phyloP scores from a whole-genome alignment of 805 yeast genomes.

The Metschnikowia matae region DNA sequence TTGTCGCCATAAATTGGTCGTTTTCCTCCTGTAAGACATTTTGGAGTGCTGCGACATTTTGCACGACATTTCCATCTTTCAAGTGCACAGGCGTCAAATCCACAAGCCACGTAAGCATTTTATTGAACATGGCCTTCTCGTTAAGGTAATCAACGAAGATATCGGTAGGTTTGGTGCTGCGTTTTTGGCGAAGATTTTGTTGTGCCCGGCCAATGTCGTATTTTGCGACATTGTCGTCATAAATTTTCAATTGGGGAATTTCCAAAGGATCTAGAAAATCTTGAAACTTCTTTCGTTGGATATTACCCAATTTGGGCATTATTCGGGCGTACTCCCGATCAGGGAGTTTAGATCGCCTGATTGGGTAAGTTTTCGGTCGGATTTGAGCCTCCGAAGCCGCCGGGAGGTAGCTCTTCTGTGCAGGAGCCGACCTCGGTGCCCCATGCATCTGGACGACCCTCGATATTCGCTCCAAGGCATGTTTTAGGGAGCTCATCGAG shows the following conservation, averaged over 20 bases:
- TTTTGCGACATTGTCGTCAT: constrained; percentile 20
- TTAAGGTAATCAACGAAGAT: constrained; percentile 24
- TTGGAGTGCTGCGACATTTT: constrained; percentile 6
- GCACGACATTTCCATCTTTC: constrained; percentile 16
- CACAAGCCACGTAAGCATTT: constrained; percentile 31
- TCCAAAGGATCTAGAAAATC: constrained; percentile 34
- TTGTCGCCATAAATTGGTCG: constrained; percentile 10
- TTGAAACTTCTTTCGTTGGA: constrained; percentile 23
- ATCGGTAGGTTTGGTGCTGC: constrained; percentile 16
- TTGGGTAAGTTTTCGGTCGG: constrained; percentile 2
- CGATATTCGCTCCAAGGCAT: constrained; percentile 33
- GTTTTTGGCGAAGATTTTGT: constrained; percentile 24
- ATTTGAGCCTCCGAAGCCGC: neutral
- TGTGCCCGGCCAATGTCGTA: constrained; percentile 26
- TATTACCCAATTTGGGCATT: constrained; percentile 14
- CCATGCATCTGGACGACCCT: constrained; percentile 24
- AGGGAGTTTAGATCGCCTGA: constrained; percentile 8
- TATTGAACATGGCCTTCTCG: constrained; percentile 27
- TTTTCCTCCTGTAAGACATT: constrained; percentile 22
- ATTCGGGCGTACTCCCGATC: constrained; percentile 6
- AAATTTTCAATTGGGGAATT: constrained; percentile 31
- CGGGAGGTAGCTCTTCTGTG: neutral
- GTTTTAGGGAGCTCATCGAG: constrained; percentile 29
- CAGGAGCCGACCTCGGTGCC: neutral
- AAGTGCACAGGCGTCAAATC: constrained; percentile 29